phyloP scores from a whole-genome alignment of 2,329 filamentous ascomycete genomes.

The Trichophyton schoenleinii region DNA sequence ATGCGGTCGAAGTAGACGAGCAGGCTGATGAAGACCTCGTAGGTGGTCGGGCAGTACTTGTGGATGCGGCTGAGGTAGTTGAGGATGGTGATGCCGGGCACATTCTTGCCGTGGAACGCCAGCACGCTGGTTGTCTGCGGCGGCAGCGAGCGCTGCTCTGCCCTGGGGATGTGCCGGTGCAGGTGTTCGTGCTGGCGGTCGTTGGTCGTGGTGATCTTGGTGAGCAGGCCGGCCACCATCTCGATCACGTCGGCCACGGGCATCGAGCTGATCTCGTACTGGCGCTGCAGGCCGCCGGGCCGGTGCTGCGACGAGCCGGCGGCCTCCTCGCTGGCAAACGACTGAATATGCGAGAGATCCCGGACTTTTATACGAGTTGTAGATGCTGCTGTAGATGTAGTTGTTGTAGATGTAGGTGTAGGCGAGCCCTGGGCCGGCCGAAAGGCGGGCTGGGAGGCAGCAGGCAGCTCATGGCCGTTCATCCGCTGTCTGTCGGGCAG shows the following conservation, averaged over 20 bases:
- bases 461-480: not conserved
- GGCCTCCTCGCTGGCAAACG: conserved; percentile 64
- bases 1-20: conserved; percentile 97
- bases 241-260: conserved; percentile 95
- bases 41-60: conserved; percentile 97
- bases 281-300: conserved; percentile 29
- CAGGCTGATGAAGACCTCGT: conserved; percentile 90
- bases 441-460: not conserved
- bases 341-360: conserved; percentile 82
- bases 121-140: conserved; percentile 62
- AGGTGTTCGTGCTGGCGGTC: conserved; percentile 86
- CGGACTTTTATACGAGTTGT: conserved; percentile 66
- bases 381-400: not conserved
- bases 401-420: not conserved
- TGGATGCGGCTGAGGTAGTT: conserved; percentile 94
- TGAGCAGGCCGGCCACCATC: conserved; percentile 92
- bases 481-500: not conserved
- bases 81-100: conserved; percentile 89
- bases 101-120: conserved; percentile 95
- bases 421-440: not conserved
- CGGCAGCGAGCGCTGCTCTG: conserved; percentile 47
- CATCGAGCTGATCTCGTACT: conserved; percentile 96
- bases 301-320: conserved; percentile 21
- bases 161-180: conserved; percentile 57
- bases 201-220: conserved; percentile 95